phyloP scores from a whole-genome alignment of 2,329 filamentous ascomycete genomes.

The Exophiala calicioides region DNA sequence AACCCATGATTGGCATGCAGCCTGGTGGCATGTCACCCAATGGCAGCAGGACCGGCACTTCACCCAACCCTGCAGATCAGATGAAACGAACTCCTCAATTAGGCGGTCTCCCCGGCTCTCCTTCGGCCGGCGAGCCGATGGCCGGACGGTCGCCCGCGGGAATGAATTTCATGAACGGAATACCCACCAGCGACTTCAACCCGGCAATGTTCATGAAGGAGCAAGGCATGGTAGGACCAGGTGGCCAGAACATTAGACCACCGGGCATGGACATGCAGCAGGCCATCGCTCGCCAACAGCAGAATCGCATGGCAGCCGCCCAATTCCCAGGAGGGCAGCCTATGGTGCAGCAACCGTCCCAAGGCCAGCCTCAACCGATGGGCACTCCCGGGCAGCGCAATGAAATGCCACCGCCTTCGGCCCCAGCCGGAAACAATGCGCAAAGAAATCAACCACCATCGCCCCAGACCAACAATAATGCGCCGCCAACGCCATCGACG shows the following conservation, averaged over 20 bases:
- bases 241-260: slow-evolving; percentile 59
- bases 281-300: slow-evolving; percentile 35
- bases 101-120: slow-evolving; percentile 58
- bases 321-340: slow-evolving; percentile 43
- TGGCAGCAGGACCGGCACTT: slow-evolving; percentile 58
- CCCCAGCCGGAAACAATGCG: slow-evolving; percentile 43
- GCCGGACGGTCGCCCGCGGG: slow-evolving; percentile 63
- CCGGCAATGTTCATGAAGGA: slow-evolving; percentile 48
- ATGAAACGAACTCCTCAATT: slow-evolving; percentile 66
- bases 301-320: slow-evolving; percentile 41
- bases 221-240: slow-evolving; percentile 44
- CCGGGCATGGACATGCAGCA: slow-evolving; percentile 55
- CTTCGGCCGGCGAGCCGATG: slow-evolving; percentile 59
- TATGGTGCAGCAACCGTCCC: slow-evolving; percentile 51
- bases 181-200: slow-evolving; percentile 45
- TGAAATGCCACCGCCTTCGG: slow-evolving; percentile 53
- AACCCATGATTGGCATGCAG: slow-evolving; percentile 47
- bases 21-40: slow-evolving; percentile 58
- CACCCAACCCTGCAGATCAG: slow-evolving; percentile 62
- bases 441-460: slow-evolving; percentile 47
- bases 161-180: slow-evolving; percentile 55
- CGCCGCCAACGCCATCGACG: slow-evolving; percentile 64
- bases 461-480: slow-evolving; percentile 46
- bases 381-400: slow-evolving; percentile 61
- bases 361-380: slow-evolving; percentile 46